A percentile compares a stretch with the other conserved stretches of the same genome.
Evolutionary conservation across 192 early-diverging fungal species (phyloP).

Genomic region (Rhizophagus clarus): DNA sequence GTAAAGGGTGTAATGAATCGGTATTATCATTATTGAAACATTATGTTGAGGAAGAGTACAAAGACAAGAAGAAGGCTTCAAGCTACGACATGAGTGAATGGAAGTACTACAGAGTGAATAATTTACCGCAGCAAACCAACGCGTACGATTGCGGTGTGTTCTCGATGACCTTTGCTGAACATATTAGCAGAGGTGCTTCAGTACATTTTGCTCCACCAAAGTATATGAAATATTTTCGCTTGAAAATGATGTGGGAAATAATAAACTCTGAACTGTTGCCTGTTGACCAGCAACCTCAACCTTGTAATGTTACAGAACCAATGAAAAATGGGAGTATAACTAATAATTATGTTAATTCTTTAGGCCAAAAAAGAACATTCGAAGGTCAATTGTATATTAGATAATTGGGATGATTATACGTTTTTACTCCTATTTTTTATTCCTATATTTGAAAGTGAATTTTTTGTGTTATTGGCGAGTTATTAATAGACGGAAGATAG

Average conservation of each 20-base stretch:
- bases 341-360: background rate
- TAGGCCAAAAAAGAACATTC: background rate
- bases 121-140: constrained; percentile 84
- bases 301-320: background rate
- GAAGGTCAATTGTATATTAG: background rate
- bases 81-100: constrained; percentile 67
- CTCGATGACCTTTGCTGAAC: constrained; percentile 85
- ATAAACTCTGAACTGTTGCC: constrained; percentile 30
- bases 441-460: no score
- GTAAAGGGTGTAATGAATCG: constrained; percentile 40
- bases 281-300: background rate
- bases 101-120: constrained; percentile 58
- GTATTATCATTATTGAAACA: constrained; percentile 41
- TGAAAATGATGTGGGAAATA: constrained; percentile 80
- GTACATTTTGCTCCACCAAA: constrained; percentile 73
- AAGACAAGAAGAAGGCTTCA: constrained; percentile 68
- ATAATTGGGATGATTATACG: no score
- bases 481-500: no score
- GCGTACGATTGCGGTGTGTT: constrained; percentile 97
- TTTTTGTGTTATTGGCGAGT: no score
- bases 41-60: constrained; percentile 72
- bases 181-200: constrained; percentile 53
- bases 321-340: background rate
- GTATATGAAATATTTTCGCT: constrained; percentile 71
- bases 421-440: no score